Base-by-base conservation (phyloP, 2,329 filamentous ascomycete genomes). In the Alternaria dauci region DNA sequence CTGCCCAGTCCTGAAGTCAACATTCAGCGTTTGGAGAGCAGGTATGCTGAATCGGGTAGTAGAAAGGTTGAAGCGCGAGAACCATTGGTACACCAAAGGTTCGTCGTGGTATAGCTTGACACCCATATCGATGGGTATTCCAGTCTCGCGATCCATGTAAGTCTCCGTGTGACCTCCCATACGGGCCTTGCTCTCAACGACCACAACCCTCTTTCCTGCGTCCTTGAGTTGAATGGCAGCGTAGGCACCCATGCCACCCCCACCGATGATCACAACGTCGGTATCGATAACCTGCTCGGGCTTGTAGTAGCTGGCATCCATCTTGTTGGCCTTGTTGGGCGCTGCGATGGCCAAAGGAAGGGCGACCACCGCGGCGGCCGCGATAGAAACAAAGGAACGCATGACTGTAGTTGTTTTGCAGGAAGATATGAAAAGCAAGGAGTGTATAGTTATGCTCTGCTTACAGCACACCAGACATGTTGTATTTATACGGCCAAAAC, bases 131-230 rank as follows among this genome's bases (percentile, higher is more conserved):
- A 78, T 59, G 2, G 70, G 69, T 1, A 50, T 32, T 4, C 71
- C 70, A 7, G 76, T 78, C 1, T 48, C 32, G 4, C 74, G 70
- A 51, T 81, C 82, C 8, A 69, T 76, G 65, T 82, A 85, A 11
- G 81, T 84, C 34, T 83, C 73, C 8, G 82, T 81, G 60, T 85
- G 83, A 3, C 84, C 84, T 20, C 84, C 84, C 63, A 85, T 65
- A 18, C 51, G 58, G 18, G 53, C 59, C 46, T 79, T 65, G 41
- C 69, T 73, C 62, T 84, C 82, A 28, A 83, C 65, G 1, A 84
- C 62, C 2, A 76, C 71, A 14, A 83, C 72, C 5, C 58, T 77
- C 28, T 79, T 74, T 41, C 75, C 75, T 46, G 67, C 52, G 36
- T 82, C 73, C 14, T 75, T 68, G 9, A 84, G 73, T n/a, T 72